Conservation (phyloP, 2,329 filamentous ascomycete genomes). For the Pyrenophora teres region DNA sequence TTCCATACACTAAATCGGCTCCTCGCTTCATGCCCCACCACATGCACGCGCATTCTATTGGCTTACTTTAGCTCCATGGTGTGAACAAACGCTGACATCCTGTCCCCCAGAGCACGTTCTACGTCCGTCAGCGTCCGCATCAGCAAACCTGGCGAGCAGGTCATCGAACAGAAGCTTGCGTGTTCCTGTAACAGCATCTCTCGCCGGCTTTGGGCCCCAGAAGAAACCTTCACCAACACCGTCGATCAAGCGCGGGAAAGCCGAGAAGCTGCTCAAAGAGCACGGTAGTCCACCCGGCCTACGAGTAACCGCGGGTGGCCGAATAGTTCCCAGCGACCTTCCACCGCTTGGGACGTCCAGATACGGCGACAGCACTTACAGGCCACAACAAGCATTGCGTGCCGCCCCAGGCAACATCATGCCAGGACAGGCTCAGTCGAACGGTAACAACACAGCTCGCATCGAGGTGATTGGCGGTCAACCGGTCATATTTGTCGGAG, state of each 20-base stretch:
- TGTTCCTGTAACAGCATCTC: constrained; percentile 21
- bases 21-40: background rate
- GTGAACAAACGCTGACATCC: constrained; percentile 10
- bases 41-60: background rate
- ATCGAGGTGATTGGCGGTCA: constrained; percentile 41
- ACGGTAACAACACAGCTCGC: constrained; percentile 27
- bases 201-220: constrained; percentile 22
- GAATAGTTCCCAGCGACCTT: constrained; percentile 56
- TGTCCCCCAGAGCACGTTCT: constrained; percentile 45
- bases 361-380: constrained; percentile 40
- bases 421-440: constrained; percentile 28
- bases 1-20: background rate
- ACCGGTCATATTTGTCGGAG: constrained; percentile 38
- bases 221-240: constrained; percentile 55
- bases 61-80: background rate
- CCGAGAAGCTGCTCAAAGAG: constrained; percentile 56
- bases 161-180: constrained; percentile 35
- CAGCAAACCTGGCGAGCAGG: constrained; percentile 35
- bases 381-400: constrained; percentile 29
- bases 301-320: constrained; percentile 58
- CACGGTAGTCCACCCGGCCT: constrained; percentile 58
- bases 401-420: constrained; percentile 29
- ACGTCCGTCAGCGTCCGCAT: constrained; percentile 48
- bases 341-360: constrained; percentile 38
- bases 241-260: constrained; percentile 56